These are phyloP conservation scores for Francoa sonchifolia DNA, from an alignment of 441 rosid genomes.

Conservation along the genomic window DNA sequence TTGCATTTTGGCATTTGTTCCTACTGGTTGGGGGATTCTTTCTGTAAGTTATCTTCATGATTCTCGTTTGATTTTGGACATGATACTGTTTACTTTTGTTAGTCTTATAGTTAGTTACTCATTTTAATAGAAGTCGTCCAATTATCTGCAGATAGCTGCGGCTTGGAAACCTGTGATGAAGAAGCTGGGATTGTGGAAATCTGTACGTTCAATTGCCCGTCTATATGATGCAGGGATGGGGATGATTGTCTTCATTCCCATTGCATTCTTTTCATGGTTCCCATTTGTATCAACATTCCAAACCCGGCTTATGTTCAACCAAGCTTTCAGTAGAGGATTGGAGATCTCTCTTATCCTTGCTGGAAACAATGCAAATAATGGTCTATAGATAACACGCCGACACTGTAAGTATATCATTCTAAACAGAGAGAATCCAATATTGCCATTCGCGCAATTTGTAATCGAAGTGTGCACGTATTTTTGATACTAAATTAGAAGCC, in stretches of 20 bases:
- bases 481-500: too few species aligned
- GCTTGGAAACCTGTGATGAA: conserved; percentile 96
- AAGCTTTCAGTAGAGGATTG: conserved; percentile 90
- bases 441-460: too few species aligned
- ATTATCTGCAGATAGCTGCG: conserved; percentile 56
- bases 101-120: neutral
- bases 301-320: conserved; percentile 96
- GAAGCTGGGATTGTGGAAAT: conserved; percentile 75
- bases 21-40: conserved; percentile 97
- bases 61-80: too few species aligned
- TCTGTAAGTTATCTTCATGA: conserved; percentile 44
- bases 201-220: conserved; percentile 72
- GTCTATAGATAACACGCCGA: too few species aligned
- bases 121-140: neutral
- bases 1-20: conserved; percentile 68
- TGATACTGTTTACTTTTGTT: too few species aligned
- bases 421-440: too few species aligned
- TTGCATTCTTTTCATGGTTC: conserved; percentile 89
- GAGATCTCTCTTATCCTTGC: conserved; percentile 97
- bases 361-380: conserved; percentile 76
- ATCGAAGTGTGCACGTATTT: too few species aligned
- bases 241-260: conserved; percentile 74
- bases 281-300: conserved; percentile 96
- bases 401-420: too few species aligned
- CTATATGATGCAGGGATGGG: conserved; percentile 96